A percentile compares a stretch with the other conserved stretches of the same genome.
phyloP scores from a whole-genome alignment of 2,329 filamentous ascomycete species.

The Fonsecaea pedrosoi region DNA sequence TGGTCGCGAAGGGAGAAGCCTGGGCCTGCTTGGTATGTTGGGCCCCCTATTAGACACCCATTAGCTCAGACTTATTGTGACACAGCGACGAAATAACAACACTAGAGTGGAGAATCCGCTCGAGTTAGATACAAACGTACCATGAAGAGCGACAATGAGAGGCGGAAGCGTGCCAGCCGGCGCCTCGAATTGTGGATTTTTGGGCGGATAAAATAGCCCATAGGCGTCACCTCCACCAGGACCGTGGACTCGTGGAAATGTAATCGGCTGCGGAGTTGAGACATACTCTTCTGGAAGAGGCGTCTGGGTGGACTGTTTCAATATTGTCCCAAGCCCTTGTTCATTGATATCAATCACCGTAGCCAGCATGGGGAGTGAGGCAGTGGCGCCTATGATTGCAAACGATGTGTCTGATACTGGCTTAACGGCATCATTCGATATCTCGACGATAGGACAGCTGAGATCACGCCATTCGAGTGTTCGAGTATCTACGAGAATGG shows the following conservation, averaged over 20 bases:
- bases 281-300: constrained; percentile 38
- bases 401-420: constrained; percentile 12
- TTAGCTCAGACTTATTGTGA: neutral
- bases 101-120: neutral
- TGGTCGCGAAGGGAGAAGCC: constrained; percentile 56
- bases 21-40: constrained; percentile 53
- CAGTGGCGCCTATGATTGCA: constrained; percentile 12
- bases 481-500: constrained; percentile 50
- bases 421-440: constrained; percentile 43
- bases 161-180: constrained; percentile 54
- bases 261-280: constrained; percentile 45
- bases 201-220: constrained; percentile 59
- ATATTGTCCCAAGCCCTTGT: constrained; percentile 11
- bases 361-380: constrained; percentile 14
- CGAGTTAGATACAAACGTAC: constrained; percentile 35
- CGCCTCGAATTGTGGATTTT: constrained; percentile 53
- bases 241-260: constrained; percentile 44
- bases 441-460: constrained; percentile 54
- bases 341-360: constrained; percentile 11
- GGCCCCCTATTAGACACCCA: constrained; percentile 45
- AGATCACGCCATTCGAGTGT: constrained; percentile 78
- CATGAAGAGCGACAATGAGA: constrained; percentile 59
- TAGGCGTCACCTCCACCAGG: constrained; percentile 45
- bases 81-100: neutral
- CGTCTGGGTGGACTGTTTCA: constrained; percentile 10